These are phyloP conservation scores for Boletus rubescentipes DNA, from an alignment of 768 basidiomycete species.

Conservation along the genomic window DNA sequence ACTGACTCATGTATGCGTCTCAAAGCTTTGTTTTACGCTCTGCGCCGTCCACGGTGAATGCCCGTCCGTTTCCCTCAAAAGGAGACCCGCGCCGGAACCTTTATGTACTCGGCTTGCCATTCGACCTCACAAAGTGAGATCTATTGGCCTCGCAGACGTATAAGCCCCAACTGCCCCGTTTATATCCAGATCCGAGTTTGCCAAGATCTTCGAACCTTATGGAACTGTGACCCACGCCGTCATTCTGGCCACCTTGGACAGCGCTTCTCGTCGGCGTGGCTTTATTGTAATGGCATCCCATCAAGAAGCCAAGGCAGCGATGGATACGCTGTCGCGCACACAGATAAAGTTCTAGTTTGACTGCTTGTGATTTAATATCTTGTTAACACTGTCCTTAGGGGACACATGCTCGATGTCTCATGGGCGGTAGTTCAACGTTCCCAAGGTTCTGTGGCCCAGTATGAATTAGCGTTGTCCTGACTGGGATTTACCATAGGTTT, in stretches of 20 bases:
- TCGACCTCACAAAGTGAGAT: conserved; percentile 72
- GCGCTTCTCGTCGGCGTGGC: conserved; percentile 78
- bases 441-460: conserved; percentile 47
- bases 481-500: conserved; percentile 50
- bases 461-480: neutral
- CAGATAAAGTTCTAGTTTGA: conserved; percentile 57
- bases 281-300: conserved; percentile 80
- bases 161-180: neutral
- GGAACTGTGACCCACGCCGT: conserved; percentile 75
- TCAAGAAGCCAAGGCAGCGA: conserved; percentile 67
- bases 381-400: conserved; percentile 39
- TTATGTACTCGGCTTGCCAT: conserved; percentile 82
- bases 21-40: conserved; percentile 39
- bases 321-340: conserved; percentile 63
- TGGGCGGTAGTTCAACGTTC: conserved; percentile 90
- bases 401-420: conserved; percentile 75
- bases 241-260: conserved; percentile 81
- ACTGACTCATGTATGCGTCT: conserved; percentile 22
- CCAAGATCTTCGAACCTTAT: conserved; percentile 57
- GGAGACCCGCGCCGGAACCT: conserved; percentile 66
- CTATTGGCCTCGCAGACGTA: neutral
- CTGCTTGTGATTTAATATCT: neutral
- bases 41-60: neutral
- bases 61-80: conserved; percentile 22
- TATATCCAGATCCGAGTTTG: conserved; percentile 49